Evolutionary conservation across 441 rosid genomes (phyloP).

Genomic region (Biscutella laevigata): DNA sequence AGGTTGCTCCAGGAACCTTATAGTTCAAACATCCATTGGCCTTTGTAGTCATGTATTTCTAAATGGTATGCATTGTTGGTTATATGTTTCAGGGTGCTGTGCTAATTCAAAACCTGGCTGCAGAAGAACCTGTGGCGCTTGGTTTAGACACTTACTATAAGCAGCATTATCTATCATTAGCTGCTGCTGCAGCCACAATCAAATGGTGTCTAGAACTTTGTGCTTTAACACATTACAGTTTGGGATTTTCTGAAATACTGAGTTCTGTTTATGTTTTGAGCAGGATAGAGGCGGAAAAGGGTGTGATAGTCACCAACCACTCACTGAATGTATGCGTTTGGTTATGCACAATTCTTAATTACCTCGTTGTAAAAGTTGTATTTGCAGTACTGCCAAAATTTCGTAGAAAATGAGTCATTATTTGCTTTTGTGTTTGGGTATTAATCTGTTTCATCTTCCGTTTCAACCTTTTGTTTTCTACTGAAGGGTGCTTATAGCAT

Average conservation of each 20-base stretch:
- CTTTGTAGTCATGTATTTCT: slow-evolving; percentile 16
- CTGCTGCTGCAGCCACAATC: slow-evolving; percentile 85
- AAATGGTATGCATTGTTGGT: slow-evolving; percentile 17
- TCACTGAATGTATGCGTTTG: slow-evolving; percentile 57
- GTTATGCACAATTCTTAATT: not conserved
- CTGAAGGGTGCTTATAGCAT: slow-evolving; percentile 16
- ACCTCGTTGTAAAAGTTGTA: not conserved
- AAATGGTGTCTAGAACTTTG: slow-evolving; percentile 52
- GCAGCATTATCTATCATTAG: slow-evolving; percentile 93
- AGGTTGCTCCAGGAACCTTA: slow-evolving; percentile 39
- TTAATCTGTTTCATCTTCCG: not conserved
- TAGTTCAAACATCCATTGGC: slow-evolving; percentile 10
- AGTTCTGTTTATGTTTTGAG: slow-evolving; percentile 20
- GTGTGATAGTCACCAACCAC: slow-evolving; percentile 80
- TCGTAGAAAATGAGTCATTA: not conserved
- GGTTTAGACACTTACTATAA: slow-evolving; percentile 90
- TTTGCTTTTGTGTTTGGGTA: not conserved
- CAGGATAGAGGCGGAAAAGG: slow-evolving; percentile 97
- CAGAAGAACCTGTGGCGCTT: slow-evolving; percentile 84
- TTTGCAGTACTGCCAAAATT: not conserved
- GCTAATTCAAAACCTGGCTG: slow-evolving; percentile 71
- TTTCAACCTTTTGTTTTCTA: slow-evolving; percentile 2
- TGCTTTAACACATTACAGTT: slow-evolving; percentile 4
- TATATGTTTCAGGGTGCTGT: slow-evolving; percentile 65
- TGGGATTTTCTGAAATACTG: slow-evolving; percentile 7